phyloP scores from a whole-genome alignment of 768 basidiomycete species.

The Leucosporidium yakuticum region DNA sequence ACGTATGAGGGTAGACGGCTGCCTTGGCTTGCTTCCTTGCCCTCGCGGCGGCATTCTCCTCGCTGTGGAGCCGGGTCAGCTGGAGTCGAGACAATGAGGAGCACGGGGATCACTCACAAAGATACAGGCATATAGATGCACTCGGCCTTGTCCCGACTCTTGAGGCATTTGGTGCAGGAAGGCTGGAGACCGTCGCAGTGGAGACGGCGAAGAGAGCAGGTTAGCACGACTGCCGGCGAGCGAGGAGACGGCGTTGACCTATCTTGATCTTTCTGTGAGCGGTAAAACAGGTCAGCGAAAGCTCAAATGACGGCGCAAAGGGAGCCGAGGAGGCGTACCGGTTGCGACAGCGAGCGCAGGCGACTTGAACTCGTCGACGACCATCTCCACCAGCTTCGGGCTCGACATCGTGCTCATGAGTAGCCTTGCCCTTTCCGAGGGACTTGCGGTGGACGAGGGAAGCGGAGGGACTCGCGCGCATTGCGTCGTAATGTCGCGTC shows the following conservation, averaged over 20 bases:
- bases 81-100: too few species aligned
- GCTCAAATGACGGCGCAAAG: too few species aligned
- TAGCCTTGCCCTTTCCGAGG: too few species aligned
- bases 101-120: neutral
- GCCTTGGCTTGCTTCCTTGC: constrained; percentile 1
- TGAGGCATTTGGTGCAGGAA: too few species aligned
- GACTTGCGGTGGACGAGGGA: too few species aligned
- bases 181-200: too few species aligned
- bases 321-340: neutral
- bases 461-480: too few species aligned
- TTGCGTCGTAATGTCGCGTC: too few species aligned
- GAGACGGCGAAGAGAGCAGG: neutral
- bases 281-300: neutral
- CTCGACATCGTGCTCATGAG: too few species aligned
- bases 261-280: neutral
- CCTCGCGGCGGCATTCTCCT: neutral
- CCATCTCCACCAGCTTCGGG: neutral
- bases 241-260: neutral
- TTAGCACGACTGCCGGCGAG: neutral
- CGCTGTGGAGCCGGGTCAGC: neutral
- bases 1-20: neutral
- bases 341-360: neutral
- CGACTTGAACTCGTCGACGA: neutral
- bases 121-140: neutral
- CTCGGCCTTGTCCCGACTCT: neutral